These are phyloP conservation scores for Mortierella sp. DNA, from an alignment of 371 early-diverging fungal species.

Conservation along the genomic window DNA sequence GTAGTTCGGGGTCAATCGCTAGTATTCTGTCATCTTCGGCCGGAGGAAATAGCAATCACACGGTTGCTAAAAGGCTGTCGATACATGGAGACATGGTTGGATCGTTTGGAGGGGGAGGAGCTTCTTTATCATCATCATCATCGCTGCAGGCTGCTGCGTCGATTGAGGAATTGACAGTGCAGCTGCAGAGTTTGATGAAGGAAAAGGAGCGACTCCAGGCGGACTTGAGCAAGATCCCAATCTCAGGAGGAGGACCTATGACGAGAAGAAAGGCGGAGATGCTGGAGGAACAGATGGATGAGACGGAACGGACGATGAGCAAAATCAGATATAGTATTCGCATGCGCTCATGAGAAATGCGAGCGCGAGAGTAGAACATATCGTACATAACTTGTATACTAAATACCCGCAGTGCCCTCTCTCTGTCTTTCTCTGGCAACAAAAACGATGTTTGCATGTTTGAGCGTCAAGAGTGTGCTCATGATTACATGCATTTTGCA, in stretches of 20 bases:
- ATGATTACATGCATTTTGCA: no score
- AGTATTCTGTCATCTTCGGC: constrained; percentile 2
- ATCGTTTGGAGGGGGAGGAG: neutral
- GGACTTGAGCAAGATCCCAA: constrained; percentile 66
- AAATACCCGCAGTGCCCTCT: no score
- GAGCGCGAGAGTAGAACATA: no score
- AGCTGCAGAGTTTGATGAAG: constrained; percentile 37
- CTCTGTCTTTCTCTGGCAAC: no score
- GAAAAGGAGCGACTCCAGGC: constrained; percentile 62
- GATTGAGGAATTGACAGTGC: constrained; percentile 42
- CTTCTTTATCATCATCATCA: no score
- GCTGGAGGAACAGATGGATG: constrained; percentile 64
- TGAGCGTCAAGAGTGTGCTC: no score
- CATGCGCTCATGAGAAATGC: constrained; percentile 44
- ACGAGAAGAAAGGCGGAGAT: constrained; percentile 65
- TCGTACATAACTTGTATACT: no score
- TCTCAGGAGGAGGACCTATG: constrained; percentile 65
- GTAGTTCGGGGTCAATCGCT: constrained; percentile 34
- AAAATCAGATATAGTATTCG: constrained; percentile 56
- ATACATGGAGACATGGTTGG: constrained; percentile 21
- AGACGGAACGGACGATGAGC: constrained; percentile 64
- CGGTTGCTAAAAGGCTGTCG: constrained; percentile 25
- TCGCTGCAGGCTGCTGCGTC: constrained; percentile 17
- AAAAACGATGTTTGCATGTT: no score
- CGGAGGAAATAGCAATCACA: neutral